Evolutionary conservation across 371 early-diverging fungal genomes (phyloP), one percentile per base, ranked within the genome.

Genomic region (Cokeromyces recurvatus): DNA sequence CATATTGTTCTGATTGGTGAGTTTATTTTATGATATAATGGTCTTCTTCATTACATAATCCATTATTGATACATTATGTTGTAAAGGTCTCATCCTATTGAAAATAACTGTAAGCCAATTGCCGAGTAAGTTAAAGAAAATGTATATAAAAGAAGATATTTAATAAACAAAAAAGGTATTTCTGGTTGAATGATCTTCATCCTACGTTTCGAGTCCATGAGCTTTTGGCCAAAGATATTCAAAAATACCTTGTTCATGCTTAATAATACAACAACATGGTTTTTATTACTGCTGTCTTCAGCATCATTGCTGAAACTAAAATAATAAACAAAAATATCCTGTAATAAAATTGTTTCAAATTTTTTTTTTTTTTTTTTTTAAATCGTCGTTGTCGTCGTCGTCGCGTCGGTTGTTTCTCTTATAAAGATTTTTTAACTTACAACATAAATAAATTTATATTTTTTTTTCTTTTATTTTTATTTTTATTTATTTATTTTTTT

Each of bases 121-220:
- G 52, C 53, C 22, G 39, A 54, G 63, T 63, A 63, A 58, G 24
- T 16, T 6, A 31, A 10, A 43, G 9, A 15, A 3, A 2, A 27
- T 29, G 22, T 17, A 29, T 5, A 24, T 27, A 11, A 11, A 27
- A 11, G 11, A 11, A 5, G 35, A n/a, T 34, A 29, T 29, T 8
- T 29, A 29, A 29, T 5, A 29, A 29, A 29, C 29, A 29, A 29
- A 8, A 11, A 29, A 70, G 66, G 17, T 70, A 70, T 25, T 66
- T 70, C 48, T 70, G 71, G 71, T 37, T 50, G 3, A 66, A 70
- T 37, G 61, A 56, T 37, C 50, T 70, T 15, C 71, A 70, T 52
- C 71, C 71, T 9, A 70, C 71, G 1, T 58, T 42, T 39, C 57
- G 46, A 29, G 57, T 70, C 4, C 71, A 70, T 24, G 32, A 51